Evolutionary conservation across 2,329 filamentous ascomycete genomes (phyloP).

Genomic region (Nannizzia gypsea): DNA sequence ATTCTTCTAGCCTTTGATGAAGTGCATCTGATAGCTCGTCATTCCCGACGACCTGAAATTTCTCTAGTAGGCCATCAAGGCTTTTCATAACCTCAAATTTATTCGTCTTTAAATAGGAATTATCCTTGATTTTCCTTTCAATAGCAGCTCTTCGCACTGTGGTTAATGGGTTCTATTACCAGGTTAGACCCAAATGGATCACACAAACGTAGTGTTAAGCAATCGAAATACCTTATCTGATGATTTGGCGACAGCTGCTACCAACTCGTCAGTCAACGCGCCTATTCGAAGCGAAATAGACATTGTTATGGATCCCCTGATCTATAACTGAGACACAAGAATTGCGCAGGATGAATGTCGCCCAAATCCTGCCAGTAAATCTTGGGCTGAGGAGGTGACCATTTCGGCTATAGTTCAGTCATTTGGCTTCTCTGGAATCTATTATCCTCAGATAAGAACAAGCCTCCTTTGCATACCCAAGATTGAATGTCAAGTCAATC

Average conservation of each 20-base stretch:
- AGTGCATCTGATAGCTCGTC: conserved; percentile 68
- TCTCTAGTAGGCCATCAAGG: conserved; percentile 67
- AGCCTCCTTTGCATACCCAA: neutral
- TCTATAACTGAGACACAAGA: neutral
- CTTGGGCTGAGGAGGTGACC: neutral
- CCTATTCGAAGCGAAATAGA: conserved; percentile 55
- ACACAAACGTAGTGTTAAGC: neutral
- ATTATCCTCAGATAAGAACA: neutral
- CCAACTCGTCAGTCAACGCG: conserved; percentile 57
- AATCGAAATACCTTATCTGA: conserved; percentile 36
- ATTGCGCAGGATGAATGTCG: neutral
- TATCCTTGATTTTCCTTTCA: conserved; percentile 26
- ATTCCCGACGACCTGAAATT: conserved; percentile 67
- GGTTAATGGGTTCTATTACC: conserved; percentile 21
- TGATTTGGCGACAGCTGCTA: conserved; percentile 50
- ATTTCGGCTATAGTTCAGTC: neutral
- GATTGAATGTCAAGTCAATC: neutral
- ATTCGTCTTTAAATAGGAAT: conserved; percentile 53
- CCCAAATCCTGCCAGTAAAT: neutral
- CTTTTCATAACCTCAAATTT: conserved; percentile 59
- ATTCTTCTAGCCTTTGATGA: conserved; percentile 45
- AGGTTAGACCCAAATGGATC: conserved; percentile 2
- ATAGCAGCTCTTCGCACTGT: conserved; percentile 23
- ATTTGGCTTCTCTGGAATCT: neutral
- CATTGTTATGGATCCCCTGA: conserved; percentile 39